Conservation (phyloP, 2,329 filamentous ascomycete species). For the Trichoderma sp. region DNA sequence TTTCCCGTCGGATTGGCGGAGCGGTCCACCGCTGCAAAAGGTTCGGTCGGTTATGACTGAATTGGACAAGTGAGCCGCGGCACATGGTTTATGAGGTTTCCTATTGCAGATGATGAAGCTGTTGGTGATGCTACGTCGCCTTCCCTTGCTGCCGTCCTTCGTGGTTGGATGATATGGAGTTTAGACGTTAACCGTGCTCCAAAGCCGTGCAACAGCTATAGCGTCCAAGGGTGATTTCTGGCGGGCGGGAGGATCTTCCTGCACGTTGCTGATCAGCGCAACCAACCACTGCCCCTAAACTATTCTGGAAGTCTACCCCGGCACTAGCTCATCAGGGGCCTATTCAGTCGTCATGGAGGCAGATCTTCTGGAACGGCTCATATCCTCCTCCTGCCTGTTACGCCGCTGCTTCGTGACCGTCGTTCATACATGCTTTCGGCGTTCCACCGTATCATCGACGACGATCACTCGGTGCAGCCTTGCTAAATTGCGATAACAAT, state of each 20-base stretch:
- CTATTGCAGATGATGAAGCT: neutral
- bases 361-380: slow-evolving; percentile 23
- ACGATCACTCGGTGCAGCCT: slow-evolving; percentile 1
- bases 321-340: slow-evolving; percentile 19
- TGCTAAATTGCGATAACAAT: neutral
- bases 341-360: slow-evolving; percentile 15
- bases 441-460: neutral
- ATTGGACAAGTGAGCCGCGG: neutral
- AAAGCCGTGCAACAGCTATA: neutral
- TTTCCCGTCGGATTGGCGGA: slow-evolving; percentile 10
- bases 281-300: slow-evolving; percentile 20
- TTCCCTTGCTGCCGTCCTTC: neutral
- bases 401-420: neutral
- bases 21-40: slow-evolving; percentile 2
- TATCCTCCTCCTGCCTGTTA: neutral
- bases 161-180: neutral
- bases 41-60: neutral
- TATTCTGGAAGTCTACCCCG: slow-evolving; percentile 24
- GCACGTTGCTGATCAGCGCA: slow-evolving; percentile 24
- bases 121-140: neutral
- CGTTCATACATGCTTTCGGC: neutral
- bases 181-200: neutral
- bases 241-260: slow-evolving; percentile 24
- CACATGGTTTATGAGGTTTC: neutral
- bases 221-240: neutral